Percentiles rank a stretch among this genome's conserved stretches.
phyloP scores from a whole-genome alignment of 129 eudicot genomes.

The Artemisia argyi region DNA sequence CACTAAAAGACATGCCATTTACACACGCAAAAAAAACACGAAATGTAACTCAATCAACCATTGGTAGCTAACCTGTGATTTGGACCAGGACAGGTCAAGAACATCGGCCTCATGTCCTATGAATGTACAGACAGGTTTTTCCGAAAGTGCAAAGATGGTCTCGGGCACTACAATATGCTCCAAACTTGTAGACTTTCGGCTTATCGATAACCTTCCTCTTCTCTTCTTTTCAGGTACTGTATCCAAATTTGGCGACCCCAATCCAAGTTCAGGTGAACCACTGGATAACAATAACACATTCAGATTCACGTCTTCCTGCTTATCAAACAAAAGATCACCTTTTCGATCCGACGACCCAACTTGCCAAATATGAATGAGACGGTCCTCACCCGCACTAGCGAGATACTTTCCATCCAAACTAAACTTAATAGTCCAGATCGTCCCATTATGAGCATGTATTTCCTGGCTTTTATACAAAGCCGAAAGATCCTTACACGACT shows the following conservation, averaged over 20 bases:
- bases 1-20: not conserved
- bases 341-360: slow-evolving; percentile 78
- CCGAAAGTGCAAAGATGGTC: slow-evolving; percentile 72
- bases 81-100: slow-evolving; percentile 96
- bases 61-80: slow-evolving; percentile 76
- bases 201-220: slow-evolving; percentile 86
- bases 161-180: slow-evolving; percentile 85
- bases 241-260: slow-evolving; percentile 60
- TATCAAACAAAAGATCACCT: slow-evolving; percentile 81
- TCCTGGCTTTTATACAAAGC: slow-evolving; percentile 88
- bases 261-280: slow-evolving; percentile 72
- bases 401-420: slow-evolving; percentile 91
- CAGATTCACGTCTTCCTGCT: slow-evolving; percentile 77
- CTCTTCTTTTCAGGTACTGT: slow-evolving; percentile 64
- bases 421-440: slow-evolving; percentile 87
- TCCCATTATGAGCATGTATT: slow-evolving; percentile 84
- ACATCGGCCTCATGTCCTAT: slow-evolving; percentile 89
- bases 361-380: slow-evolving; percentile 85
- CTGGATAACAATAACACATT: slow-evolving; percentile 52
- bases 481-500: slow-evolving; percentile 81
- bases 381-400: slow-evolving; percentile 97
- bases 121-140: slow-evolving; percentile 86
- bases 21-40: not conserved
- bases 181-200: slow-evolving; percentile 78
- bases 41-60: slow-evolving; percentile 8